These are phyloP conservation scores for Boeremia lycopersici DNA, from an alignment of 2,329 filamentous ascomycete species.

Conservation along the genomic window DNA sequence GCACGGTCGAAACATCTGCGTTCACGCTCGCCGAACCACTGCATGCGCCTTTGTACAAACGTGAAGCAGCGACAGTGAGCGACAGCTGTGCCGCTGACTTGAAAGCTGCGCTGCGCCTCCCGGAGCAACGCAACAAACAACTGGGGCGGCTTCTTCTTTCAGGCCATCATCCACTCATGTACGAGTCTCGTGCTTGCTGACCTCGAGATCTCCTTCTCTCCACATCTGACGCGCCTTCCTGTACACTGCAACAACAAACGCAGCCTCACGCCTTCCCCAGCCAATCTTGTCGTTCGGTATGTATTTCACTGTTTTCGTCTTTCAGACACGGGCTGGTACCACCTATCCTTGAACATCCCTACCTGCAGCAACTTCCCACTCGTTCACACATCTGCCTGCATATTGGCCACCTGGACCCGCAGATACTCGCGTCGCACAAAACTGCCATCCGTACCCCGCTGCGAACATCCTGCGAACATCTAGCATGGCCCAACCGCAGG, in stretches of 20 bases:
- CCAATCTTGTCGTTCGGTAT: constrained; percentile 27
- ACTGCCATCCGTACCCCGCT: background rate
- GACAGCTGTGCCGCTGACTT: constrained; percentile 12
- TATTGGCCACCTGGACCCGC: background rate
- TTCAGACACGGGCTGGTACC: constrained; percentile 8
- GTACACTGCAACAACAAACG: constrained; percentile 12
- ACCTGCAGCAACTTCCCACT: constrained; percentile 9
- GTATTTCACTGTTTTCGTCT: constrained; percentile 19
- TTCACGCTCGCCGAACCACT: constrained; percentile 33
- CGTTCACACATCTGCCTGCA: constrained; percentile 6
- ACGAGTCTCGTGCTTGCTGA: constrained; percentile 8
- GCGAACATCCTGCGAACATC: background rate
- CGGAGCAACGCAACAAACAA: constrained; percentile 6
- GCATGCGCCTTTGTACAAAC: constrained; percentile 14
- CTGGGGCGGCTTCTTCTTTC: constrained; percentile 9
- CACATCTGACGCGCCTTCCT: constrained; percentile 8
- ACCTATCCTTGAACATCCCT: constrained; percentile 8
- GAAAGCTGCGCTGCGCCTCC: constrained; percentile 18
- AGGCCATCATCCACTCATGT: background rate
- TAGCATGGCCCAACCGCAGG: constrained; percentile 4
- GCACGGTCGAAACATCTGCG: constrained; percentile 19
- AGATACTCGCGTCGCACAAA: constrained; percentile 1
- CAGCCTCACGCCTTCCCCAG: constrained; percentile 13
- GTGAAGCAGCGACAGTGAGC: constrained; percentile 27
- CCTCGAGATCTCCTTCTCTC: constrained; percentile 1